These are phyloP conservation scores for Barbatosphaeria neglecta DNA, from an alignment of 495 filamentous ascomycete genomes.

Conservation along the genomic window DNA sequence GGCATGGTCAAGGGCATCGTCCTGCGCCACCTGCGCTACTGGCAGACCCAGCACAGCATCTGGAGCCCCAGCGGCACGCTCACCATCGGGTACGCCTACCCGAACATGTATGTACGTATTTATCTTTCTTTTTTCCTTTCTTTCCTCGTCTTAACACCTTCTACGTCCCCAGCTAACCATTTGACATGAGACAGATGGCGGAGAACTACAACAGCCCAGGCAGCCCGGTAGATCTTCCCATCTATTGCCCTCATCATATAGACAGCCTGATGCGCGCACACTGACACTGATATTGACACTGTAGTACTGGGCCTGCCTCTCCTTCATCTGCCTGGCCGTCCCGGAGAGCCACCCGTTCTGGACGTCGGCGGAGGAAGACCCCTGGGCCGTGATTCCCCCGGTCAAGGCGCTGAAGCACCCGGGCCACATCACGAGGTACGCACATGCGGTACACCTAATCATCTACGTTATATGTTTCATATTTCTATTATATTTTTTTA, in stretches of 20 bases:
- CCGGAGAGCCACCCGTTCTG: constrained; percentile 63
- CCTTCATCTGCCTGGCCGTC: constrained; percentile 61
- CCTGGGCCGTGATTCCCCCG: constrained; percentile 37
- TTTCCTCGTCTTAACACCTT: too few species aligned
- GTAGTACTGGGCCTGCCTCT: constrained; percentile 67
- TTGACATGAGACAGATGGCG: constrained; percentile 25
- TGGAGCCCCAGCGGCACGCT: constrained; percentile 63
- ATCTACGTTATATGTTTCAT: too few species aligned
- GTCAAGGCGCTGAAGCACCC: constrained; percentile 51
- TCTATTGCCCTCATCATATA: too few species aligned
- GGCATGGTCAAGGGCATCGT: constrained; percentile 68
- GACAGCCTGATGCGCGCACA: too few species aligned
- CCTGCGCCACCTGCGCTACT: constrained; percentile 64
- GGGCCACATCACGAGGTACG: constrained; percentile 52
- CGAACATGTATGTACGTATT: constrained; percentile 59
- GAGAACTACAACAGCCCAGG: constrained; percentile 76
- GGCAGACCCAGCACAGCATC: constrained; percentile 61
- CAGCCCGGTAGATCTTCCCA: constrained; percentile 23
- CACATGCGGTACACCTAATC: too few species aligned
- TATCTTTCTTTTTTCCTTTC: too few species aligned
- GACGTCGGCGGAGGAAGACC: constrained; percentile 53
- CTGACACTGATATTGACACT: constrained; percentile 2
- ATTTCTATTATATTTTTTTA: too few species aligned
- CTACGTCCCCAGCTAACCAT: too few species aligned
- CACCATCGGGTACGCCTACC: constrained; percentile 66